Conservation (phyloP, 2,329 filamentous ascomycete species). For the Neoascochyta sp. region DNA sequence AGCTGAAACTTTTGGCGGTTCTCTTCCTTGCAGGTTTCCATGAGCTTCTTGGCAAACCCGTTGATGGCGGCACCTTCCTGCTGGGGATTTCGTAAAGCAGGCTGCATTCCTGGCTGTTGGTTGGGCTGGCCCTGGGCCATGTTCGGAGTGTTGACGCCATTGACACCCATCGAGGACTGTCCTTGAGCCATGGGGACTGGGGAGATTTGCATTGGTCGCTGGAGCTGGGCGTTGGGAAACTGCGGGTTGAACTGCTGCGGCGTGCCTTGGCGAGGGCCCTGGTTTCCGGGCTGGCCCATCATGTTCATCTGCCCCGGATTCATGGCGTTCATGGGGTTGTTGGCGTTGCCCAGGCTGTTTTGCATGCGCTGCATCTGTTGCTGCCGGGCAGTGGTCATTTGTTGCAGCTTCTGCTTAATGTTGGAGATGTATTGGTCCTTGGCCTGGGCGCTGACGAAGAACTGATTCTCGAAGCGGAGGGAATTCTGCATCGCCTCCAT, state of each 20-base stretch:
- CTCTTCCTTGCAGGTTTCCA: constrained; percentile 47
- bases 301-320: constrained; percentile 35
- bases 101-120: constrained; percentile 33
- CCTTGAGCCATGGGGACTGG: constrained; percentile 43
- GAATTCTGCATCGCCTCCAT: constrained; percentile 25
- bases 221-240: constrained; percentile 49
- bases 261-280: constrained; percentile 38
- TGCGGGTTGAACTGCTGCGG: constrained; percentile 41
- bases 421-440: constrained; percentile 32
- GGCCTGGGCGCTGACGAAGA: constrained; percentile 20
- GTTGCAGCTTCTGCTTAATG: constrained; percentile 29
- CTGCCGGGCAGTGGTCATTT: constrained; percentile 29
- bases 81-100: constrained; percentile 17
- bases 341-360: constrained; percentile 18
- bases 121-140: constrained; percentile 27
- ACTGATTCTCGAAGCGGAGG: constrained; percentile 28
- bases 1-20: constrained; percentile 44
- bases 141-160: constrained; percentile 19
- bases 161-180: constrained; percentile 33
- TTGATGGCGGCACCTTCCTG: constrained; percentile 37
- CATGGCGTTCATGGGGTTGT: constrained; percentile 30
- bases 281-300: constrained; percentile 35
- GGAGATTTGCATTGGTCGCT: constrained; percentile 50
- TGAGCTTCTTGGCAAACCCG: constrained; percentile 46
- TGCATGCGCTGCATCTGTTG: constrained; percentile 27